Percentiles rank a stretch among this genome's conserved stretches.
These are phyloP conservation scores for Amphicarpaea edgeworthii DNA, from an alignment of 306 rosid genomes.

Conservation along the genomic window DNA sequence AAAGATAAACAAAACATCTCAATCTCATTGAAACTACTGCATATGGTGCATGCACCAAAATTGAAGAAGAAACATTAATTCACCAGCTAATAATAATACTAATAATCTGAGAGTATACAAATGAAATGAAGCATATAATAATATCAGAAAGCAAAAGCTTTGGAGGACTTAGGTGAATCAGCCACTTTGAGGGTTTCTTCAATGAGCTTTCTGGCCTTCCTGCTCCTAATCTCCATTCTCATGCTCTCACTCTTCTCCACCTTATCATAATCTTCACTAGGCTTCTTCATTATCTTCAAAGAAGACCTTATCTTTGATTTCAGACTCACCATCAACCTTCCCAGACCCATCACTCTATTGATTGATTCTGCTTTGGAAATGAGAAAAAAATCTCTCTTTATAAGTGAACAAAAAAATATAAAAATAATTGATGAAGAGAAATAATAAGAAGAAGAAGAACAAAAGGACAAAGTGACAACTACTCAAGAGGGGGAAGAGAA, in stretches of 20 bases:
- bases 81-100: neutral
- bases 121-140: neutral
- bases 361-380: constrained; percentile 29
- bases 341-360: constrained; percentile 59
- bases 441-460: neutral
- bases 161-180: constrained; percentile 76
- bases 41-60: neutral
- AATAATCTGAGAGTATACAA: neutral
- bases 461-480: neutral
- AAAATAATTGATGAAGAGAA: neutral
- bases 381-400: neutral
- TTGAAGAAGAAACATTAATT: neutral
- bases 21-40: neutral
- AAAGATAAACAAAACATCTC: neutral
- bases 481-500: constrained; percentile 6
- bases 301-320: constrained; percentile 71
- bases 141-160: constrained; percentile 56
- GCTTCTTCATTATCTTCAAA: constrained; percentile 70
- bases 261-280: constrained; percentile 76
- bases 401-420: no score
- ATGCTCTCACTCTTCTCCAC: constrained; percentile 97
- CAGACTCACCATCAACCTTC: constrained; percentile 65
- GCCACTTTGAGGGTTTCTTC: constrained; percentile 78
- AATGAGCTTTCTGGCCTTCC: constrained; percentile 82
- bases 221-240: constrained; percentile 94